A percentile compares a stretch with the other conserved stretches of the same genome.
Conservation (phyloP, 2,329 filamentous ascomycete species). For the Diaporthe citriasiana region DNA sequence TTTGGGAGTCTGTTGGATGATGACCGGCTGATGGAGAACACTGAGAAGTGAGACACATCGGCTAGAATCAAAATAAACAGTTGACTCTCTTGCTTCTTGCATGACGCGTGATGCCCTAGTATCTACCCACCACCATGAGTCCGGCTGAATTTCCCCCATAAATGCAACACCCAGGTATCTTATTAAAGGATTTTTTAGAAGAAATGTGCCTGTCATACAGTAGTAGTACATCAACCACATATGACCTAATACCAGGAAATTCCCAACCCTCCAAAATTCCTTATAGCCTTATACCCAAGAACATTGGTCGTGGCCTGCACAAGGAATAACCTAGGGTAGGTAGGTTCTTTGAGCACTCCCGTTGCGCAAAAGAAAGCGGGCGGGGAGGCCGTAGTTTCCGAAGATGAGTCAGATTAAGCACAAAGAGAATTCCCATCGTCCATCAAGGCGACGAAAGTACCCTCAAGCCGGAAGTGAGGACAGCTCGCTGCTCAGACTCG, state of each 20-base stretch:
- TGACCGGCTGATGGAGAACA: not conserved
- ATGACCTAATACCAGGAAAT: not conserved
- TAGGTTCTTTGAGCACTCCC: not conserved
- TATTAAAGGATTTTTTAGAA: not conserved
- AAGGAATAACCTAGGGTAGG: not conserved
- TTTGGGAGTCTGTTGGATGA: conserved; percentile 18
- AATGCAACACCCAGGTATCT: not conserved
- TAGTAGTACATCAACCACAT: not conserved
- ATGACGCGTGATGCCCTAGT: not conserved
- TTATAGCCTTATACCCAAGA: not conserved
- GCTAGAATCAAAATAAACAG: not conserved
- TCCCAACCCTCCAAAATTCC: no score
- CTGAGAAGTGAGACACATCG: not conserved
- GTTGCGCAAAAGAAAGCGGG: not conserved
- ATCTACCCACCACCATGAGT: not conserved
- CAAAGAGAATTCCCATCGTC: not conserved
- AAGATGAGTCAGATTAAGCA: not conserved
- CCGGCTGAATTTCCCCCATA: no score
- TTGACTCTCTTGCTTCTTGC: not conserved
- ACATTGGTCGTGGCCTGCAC: not conserved
- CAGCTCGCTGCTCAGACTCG: not conserved
- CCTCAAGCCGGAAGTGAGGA: not conserved
- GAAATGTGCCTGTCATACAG: no score
- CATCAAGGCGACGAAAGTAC: not conserved
- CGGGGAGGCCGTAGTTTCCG: not conserved